These are phyloP conservation scores for Leptodontidium sp. DNA, from an alignment of 2,329 filamentous ascomycete species.

Conservation along the genomic window DNA sequence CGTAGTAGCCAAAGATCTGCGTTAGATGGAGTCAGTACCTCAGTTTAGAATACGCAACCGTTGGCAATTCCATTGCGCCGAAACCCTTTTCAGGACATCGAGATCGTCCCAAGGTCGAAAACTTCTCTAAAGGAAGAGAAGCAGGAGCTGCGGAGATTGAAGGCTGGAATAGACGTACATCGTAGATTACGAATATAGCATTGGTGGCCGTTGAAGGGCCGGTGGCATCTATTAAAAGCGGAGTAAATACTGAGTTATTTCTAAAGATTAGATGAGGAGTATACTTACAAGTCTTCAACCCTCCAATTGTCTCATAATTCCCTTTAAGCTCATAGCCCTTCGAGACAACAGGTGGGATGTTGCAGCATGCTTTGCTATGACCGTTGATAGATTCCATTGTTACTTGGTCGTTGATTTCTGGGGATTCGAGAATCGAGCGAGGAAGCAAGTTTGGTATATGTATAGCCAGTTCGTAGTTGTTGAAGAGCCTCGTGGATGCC, in stretches of 20 bases:
- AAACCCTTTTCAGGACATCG: background rate
- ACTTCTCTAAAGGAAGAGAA: background rate
- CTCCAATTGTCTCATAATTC: constrained; percentile 61
- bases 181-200: constrained; percentile 66
- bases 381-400: constrained; percentile 45
- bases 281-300: constrained; percentile 58
- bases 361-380: constrained; percentile 64
- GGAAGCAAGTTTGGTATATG: too few species aligned
- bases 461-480: too few species aligned
- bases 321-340: constrained; percentile 63
- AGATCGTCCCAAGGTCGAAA: background rate
- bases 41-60: background rate
- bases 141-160: background rate
- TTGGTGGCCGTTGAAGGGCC: constrained; percentile 57
- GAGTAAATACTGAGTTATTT: background rate
- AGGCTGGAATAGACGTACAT: constrained; percentile 46
- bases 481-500: too few species aligned
- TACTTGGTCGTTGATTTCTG: background rate
- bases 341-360: constrained; percentile 62
- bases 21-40: background rate
- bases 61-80: background rate
- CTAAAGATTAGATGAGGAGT: background rate
- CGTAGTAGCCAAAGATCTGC: constrained; percentile 71
- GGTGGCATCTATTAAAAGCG: constrained; percentile 50
- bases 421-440: too few species aligned